Evolutionary conservation across 331 rosid species (phyloP), one percentile per base, ranked within the genome.

Genomic region (Spiraea crenata): DNA sequence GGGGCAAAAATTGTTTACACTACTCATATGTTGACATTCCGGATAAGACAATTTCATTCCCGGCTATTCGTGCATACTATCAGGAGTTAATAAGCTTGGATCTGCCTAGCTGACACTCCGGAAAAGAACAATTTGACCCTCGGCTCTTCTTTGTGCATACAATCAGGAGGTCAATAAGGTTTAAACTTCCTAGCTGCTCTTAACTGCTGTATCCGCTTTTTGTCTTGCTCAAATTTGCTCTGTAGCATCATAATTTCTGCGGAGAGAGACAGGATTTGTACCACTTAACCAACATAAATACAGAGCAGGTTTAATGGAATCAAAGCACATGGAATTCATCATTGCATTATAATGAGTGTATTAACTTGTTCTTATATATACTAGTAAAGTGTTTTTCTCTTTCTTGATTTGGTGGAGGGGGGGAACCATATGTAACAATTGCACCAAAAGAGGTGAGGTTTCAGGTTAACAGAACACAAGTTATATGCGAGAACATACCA

Each of bases 171-270:
- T 85, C 82, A 93, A 77, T 90, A 90, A 19, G 96, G 98, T 46
- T 88, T 85, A 71, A 92, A 92, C 78, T 90, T 88, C 85, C 96
- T 82, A 41, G 96, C 80, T 70, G 96, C 96, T 85, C 93, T 79
- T 48, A 90, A 57, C 76, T 83, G 90, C 66, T 85, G 98, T 60
- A 90, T 79, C 69, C 93, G 81, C 67, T 85, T 88, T 75, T 82
- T 88, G 76, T 88, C 98, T 74, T 85, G 83, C 81, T 86, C 90
- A 59, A 92, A 92, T 65, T 92, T 90, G 84, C 86, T 82, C 75
- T 90, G 96, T 54, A 90, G 77, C 82, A 67, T 74, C 91, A 92
- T 69, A 65, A 92, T 70, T 81, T 92, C 98, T 90, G 97, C 83
- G 76, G 77, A 48, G 37, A 80, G 70, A 6, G 11, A 3, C 73